Evolutionary conservation across 768 basidiomycete genomes (phyloP), one percentile per base, ranked within the genome.

Genomic region (Suillus cothurnatus): DNA sequence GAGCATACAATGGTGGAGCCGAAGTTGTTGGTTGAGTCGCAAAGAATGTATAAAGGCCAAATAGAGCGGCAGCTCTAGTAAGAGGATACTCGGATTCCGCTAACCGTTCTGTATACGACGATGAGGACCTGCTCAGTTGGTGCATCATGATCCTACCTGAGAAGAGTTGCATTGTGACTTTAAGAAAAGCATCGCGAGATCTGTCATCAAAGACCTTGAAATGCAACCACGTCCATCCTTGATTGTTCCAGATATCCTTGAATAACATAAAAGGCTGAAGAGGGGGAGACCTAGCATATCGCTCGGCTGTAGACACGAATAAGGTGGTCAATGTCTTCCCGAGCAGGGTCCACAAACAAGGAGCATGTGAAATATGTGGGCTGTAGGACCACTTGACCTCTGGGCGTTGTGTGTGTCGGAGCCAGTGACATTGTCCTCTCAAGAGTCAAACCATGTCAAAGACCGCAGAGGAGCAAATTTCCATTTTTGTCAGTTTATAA

Each of bases 361-460:
- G 90, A 91, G 4, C 92, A 93, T 0, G 91, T 90, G 72, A 92
- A 94, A 74, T 90, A 94, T 23, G 82, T 79, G 1, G 91, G 91
- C 70, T 93, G 92, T 12, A 94, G 76, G 45, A 84, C 77, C 67
- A 88, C 74, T 28, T 88, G 85, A 14, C 92, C 90, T 17, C 89
- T 85, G 58, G 77, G 70, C 17, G 82, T 80, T 26, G 89, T 86
- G 23, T 89, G 86, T 21, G 86, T 81, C 34, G 88, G 85, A 11
- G 79, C 70, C 62, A 84, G 70, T 12, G 81, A 78, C 81, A 83
- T 47, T 41, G 31, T 31, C 7, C 14, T n/a, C n/a, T n/a, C n/a
- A n/a, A n/a, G n/a, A n/a, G n/a, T n/a, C n/a, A n/a, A n/a, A n/a
- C n/a, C n/a, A n/a, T n/a, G n/a, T n/a, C n/a, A n/a, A 49, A 61